These are phyloP conservation scores for Amanita polypyramis DNA, from an alignment of 768 basidiomycete species.

Conservation along the genomic window DNA sequence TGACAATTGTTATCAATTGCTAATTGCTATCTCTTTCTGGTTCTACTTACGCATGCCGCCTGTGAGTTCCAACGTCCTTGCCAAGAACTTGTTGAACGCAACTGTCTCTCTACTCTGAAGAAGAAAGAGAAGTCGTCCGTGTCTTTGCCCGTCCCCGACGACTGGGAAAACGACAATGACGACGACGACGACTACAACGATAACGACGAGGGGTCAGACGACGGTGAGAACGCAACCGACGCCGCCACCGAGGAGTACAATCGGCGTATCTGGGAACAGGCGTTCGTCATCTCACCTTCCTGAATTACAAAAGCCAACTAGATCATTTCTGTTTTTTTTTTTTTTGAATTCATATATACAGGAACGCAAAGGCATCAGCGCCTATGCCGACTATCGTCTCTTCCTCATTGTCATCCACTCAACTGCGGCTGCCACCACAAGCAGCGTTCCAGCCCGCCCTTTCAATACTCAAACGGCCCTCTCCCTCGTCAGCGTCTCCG, in stretches of 20 bases:
- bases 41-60: neutral
- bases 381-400: conserved; percentile 64
- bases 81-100: too few species aligned
- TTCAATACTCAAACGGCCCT: conserved; percentile 66
- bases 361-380: conserved; percentile 44
- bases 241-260: conserved; percentile 29
- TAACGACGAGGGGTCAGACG: conserved; percentile 40
- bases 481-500: conserved; percentile 20
- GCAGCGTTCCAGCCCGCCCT: conserved; percentile 52
- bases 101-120: too few species aligned
- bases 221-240: neutral
- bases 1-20: too few species aligned
- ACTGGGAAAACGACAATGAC: conserved; percentile 50
- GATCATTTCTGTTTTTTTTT: conserved; percentile 2
- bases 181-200: conserved; percentile 35
- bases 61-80: neutral
- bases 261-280: conserved; percentile 56
- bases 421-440: conserved; percentile 39
- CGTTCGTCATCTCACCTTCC: conserved; percentile 56
- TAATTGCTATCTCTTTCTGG: too few species aligned
- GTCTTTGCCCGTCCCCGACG: conserved; percentile 24
- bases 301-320: too few species aligned
- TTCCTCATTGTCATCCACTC: conserved; percentile 20
- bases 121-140: conserved; percentile 2
- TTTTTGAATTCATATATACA: conserved; percentile 16